Conservation (phyloP, 108 stramenopile species). For the Mediolabrus comicus region DNA sequence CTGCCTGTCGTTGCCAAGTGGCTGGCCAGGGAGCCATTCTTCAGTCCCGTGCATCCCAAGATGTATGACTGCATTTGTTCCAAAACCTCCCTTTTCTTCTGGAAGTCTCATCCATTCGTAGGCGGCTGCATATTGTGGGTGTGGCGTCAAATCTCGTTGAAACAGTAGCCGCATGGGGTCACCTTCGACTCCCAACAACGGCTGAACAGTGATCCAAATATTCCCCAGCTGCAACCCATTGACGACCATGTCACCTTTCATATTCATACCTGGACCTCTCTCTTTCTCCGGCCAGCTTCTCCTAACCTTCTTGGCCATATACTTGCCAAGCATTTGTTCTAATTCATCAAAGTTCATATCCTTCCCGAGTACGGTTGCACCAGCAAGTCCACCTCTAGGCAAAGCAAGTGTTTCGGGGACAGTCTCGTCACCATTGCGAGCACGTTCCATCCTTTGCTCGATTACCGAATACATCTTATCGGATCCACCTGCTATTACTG, state of each 20-base stretch:
- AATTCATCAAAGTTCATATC: constrained; percentile 60
- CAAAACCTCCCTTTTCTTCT: constrained; percentile 49
- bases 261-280: constrained; percentile 59
- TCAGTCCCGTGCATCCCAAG: constrained; percentile 78
- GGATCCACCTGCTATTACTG: constrained; percentile 59
- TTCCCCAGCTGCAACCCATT: constrained; percentile 82
- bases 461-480: constrained; percentile 56
- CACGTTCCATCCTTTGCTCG: constrained; percentile 54
- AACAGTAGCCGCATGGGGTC: constrained; percentile 89
- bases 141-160: constrained; percentile 84
- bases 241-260: constrained; percentile 72
- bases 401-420: constrained; percentile 56
- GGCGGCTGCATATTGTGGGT: constrained; percentile 84
- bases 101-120: constrained; percentile 72
- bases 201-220: constrained; percentile 80
- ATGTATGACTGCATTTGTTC: constrained; percentile 75
- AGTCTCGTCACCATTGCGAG: constrained; percentile 53
- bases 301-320: constrained; percentile 76
- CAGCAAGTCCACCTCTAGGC: constrained; percentile 61
- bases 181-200: constrained; percentile 83
- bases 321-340: constrained; percentile 67
- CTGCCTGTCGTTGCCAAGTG: constrained; percentile 76
- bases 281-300: constrained; percentile 66
- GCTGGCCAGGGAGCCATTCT: constrained; percentile 84
- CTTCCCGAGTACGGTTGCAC: constrained; percentile 55